Conservation (phyloP, 2,329 filamentous ascomycete genomes). For the Lachnellula subtilissima region DNA sequence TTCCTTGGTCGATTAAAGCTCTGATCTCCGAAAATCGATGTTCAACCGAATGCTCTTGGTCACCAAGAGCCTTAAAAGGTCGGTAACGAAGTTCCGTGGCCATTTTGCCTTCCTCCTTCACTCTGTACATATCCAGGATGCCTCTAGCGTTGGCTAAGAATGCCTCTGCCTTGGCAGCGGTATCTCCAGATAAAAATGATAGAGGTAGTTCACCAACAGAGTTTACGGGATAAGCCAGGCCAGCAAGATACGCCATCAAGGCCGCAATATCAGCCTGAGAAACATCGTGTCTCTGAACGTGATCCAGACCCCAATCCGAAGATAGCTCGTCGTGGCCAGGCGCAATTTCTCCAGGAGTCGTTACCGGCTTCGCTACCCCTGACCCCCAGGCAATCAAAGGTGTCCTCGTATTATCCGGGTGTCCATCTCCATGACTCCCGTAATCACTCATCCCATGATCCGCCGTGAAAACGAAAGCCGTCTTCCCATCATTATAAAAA, state of each 20-base stretch:
- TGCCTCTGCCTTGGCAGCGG: conserved; percentile 76
- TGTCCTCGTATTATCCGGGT: conserved; percentile 94
- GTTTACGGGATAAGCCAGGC: conserved; percentile 88
- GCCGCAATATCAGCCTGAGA: conserved; percentile 90
- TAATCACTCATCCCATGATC: conserved; percentile 99
- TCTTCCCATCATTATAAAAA: conserved; percentile 81
- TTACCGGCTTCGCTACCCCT: conserved; percentile 72
- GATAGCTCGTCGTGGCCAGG: conserved; percentile 90
- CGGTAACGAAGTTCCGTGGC: conserved; percentile 70
- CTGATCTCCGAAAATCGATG: conserved; percentile 64
- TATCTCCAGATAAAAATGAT: conserved; percentile 68
- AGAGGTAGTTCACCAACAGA: conserved; percentile 91
- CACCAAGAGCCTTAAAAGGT: conserved; percentile 67
- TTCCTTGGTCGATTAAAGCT: conserved; percentile 58
- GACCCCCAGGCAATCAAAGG: conserved; percentile 92
- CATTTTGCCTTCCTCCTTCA: conserved; percentile 86
- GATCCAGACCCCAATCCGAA: conserved; percentile 77
- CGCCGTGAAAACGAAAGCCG: conserved; percentile 93
- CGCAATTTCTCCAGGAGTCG: conserved; percentile 50
- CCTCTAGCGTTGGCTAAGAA: conserved; percentile 78
- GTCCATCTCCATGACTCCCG: conserved; percentile 97
- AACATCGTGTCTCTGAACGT: conserved; percentile 83
- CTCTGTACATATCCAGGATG: conserved; percentile 91
- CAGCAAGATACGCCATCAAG: conserved; percentile 88
- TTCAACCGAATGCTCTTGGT: conserved; percentile 57